Percentiles rank a stretch among this genome's conserved stretches.
phyloP scores from a whole-genome alignment of 177 flowering plant genomes.

The Vitis hybrid region DNA sequence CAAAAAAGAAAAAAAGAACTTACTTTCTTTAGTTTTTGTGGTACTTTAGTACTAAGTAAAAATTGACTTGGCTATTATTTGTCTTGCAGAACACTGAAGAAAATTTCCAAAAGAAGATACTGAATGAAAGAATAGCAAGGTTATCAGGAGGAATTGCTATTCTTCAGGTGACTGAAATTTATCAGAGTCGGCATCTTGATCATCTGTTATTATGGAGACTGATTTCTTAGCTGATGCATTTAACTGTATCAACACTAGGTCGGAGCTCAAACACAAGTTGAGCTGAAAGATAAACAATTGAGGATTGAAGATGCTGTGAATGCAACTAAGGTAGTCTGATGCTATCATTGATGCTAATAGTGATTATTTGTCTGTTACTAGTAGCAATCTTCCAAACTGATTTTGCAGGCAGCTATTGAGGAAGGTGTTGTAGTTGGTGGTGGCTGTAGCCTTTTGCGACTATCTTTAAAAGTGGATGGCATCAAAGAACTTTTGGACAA shows the following conservation, averaged over 20 bases:
- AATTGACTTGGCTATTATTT: neutral
- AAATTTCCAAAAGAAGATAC: conserved; percentile 72
- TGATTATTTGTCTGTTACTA: conserved; percentile 1
- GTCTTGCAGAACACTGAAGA: conserved; percentile 68
- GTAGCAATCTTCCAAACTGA: conserved; percentile 6
- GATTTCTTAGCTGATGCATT: neutral
- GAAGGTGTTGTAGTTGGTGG: conserved; percentile 97
- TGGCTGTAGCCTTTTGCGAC: conserved; percentile 76
- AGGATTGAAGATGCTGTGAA: conserved; percentile 91
- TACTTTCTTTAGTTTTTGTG: too few species aligned
- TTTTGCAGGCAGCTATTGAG: conserved; percentile 81
- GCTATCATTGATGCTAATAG: conserved; percentile 3
- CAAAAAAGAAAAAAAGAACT: too few species aligned
- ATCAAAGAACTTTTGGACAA: conserved; percentile 66
- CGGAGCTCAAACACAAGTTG: conserved; percentile 89
- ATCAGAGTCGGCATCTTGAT: conserved; percentile 2
- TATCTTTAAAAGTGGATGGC: conserved; percentile 59
- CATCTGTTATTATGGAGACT: neutral
- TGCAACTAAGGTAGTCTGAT: conserved; percentile 72
- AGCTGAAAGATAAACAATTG: conserved; percentile 82
- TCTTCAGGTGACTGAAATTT: conserved; percentile 55
- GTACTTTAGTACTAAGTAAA: too few species aligned
- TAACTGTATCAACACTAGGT: conserved; percentile 43
- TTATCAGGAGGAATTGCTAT: conserved; percentile 83
- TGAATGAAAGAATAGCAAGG: conserved; percentile 86